Evolutionary conservation across 352 stramenopile species (phyloP), one percentile per base, ranked within the genome.

Genomic region (Pythium monospermum): DNA sequence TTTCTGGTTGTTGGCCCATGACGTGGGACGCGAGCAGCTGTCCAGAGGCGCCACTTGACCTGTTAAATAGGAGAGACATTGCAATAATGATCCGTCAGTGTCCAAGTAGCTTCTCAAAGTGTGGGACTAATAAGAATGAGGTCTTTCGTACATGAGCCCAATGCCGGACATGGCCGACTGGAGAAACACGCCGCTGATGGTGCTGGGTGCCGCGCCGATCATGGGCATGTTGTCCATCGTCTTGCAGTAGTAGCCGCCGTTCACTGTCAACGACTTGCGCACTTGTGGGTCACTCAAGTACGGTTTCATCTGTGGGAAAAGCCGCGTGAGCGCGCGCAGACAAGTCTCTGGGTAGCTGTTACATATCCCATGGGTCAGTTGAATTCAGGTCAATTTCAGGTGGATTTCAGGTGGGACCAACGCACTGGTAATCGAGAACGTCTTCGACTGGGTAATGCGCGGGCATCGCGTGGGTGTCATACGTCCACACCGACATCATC

Each of bases 231-330:
- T 88, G 64, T 88, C 76, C 39, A 83, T 50, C 6, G 74, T 88
- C 57, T 91, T 91, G 69, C 76, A 91, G 44, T 87, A 91, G 60
- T 91, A 88, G 3, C 76, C 76, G 15, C 80, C 76, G 15, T 81
- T 85, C 5, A 91, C 75, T 43, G 80, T 67, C 51, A 91, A 76
- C 0, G 79, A 82, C 28, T 69, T 69, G 37, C 70, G 73, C 4
- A 79, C 73, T 64, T 83, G 60, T n/a, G 66, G 51, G 43, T 83
- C 64, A 12, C 44, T 57, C 10, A 87, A 39, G 51, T 91, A 88
- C 32, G 66, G 66, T 53, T 71, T 78, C 46, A 88, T 59, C 33
- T 88, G 70, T 2, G 80, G 76, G 35, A 81, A 88, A 25, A 91
- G 57, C 19, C 66, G 67, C 10, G 66, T 68, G 3, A 91, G 54